A percentile compares a stretch with the other conserved stretches of the same genome.
Conservation (phyloP, 2,329 filamentous ascomycete genomes). For the Aspergillus phoenicis region DNA sequence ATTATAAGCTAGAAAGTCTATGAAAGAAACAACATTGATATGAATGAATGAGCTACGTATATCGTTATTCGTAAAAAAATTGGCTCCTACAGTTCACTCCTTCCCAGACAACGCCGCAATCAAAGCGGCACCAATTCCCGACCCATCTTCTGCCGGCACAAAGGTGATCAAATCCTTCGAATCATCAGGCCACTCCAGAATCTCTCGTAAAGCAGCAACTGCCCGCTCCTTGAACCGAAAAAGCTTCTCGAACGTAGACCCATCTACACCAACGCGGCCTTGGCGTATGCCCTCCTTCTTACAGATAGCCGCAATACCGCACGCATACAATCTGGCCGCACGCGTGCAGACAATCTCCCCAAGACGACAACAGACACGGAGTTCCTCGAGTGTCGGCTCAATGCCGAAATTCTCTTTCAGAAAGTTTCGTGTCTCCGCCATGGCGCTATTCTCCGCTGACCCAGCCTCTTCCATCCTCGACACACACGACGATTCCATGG, state of each 20-base stretch:
- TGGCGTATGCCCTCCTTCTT: constrained; percentile 84
- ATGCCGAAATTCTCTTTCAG: constrained; percentile 68
- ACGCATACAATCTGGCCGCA: constrained; percentile 86
- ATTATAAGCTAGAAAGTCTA: no score
- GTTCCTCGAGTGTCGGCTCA: constrained; percentile 70
- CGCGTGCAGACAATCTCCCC: constrained; percentile 94
- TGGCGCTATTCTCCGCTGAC: constrained; percentile 72
- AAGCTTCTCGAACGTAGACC: constrained; percentile 81
- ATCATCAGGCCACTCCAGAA: constrained; percentile 72
- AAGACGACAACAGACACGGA: constrained; percentile 81
- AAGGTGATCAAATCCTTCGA: constrained; percentile 81
- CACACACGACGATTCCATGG: constrained; percentile 85
- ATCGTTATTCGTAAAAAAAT: not conserved
- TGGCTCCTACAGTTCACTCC: not conserved
- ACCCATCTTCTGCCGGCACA: constrained; percentile 83
- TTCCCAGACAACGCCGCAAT: constrained; percentile 66
- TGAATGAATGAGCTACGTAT: not conserved
- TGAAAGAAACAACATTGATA: no score
- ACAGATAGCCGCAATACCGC: constrained; percentile 93
- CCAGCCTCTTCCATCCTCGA: constrained; percentile 83
- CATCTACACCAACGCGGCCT: constrained; percentile 92
- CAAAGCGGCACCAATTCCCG: constrained; percentile 84
- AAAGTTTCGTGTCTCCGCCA: constrained; percentile 82
- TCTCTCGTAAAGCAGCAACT: constrained; percentile 9
- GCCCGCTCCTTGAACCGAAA: constrained; percentile 9